phyloP scores from a whole-genome alignment of 2,329 filamentous ascomycete species.

The Polytolypa hystricis region DNA sequence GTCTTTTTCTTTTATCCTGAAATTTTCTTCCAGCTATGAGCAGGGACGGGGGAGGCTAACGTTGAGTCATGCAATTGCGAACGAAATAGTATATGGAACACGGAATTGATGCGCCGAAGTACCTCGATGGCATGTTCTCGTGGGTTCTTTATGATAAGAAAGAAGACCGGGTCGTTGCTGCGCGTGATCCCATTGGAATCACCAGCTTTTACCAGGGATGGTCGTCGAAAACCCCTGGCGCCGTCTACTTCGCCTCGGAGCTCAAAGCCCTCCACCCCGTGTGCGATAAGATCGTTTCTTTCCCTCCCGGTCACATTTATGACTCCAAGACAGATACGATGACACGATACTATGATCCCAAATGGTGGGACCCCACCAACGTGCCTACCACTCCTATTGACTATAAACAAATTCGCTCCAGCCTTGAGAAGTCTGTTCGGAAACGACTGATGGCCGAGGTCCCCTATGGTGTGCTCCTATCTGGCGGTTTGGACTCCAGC shows the following conservation, averaged over 20 bases:
- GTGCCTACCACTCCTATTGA: slow-evolving; percentile 73
- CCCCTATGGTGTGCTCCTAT: slow-evolving; percentile 89
- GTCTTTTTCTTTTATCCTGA: background rate
- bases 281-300: slow-evolving; percentile 88
- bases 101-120: slow-evolving; percentile 81
- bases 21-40: background rate
- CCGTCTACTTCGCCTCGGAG: slow-evolving; percentile 94
- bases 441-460: slow-evolving; percentile 99
- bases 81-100: slow-evolving; percentile 78
- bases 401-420: slow-evolving; percentile 67
- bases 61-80: too few relatives aligned
- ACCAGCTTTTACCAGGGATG: slow-evolving; percentile 96
- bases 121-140: slow-evolving; percentile 98
- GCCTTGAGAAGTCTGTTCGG: slow-evolving; percentile 80
- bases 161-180: slow-evolving; percentile 82
- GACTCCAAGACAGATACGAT: slow-evolving; percentile 82
- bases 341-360: slow-evolving; percentile 81
- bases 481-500: slow-evolving; percentile 90
- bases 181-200: slow-evolving; percentile 91
- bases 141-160: slow-evolving; percentile 97
- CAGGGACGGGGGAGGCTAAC: background rate
- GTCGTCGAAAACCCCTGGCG: slow-evolving; percentile 67
- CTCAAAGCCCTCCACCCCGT: slow-evolving; percentile 86
- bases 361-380: slow-evolving; percentile 77
- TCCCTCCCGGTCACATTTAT: slow-evolving; percentile 91